These are phyloP conservation scores for Fusarium floridanum DNA, from an alignment of 2,329 filamentous ascomycete genomes.

Conservation along the genomic window DNA sequence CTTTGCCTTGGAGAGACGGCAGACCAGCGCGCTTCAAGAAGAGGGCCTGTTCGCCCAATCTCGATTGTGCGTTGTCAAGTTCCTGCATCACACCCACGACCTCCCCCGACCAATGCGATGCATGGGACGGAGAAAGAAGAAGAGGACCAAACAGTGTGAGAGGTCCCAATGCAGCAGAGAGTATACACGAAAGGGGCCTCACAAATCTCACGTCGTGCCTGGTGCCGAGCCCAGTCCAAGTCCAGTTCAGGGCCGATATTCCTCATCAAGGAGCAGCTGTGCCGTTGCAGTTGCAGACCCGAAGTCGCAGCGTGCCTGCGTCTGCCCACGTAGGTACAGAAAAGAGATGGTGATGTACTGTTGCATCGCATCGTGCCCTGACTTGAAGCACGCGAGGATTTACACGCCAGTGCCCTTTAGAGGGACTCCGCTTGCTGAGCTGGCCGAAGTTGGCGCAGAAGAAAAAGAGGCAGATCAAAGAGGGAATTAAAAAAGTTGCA, in stretches of 20 bases:
- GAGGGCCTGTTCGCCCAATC: constrained; percentile 35
- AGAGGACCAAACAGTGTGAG: constrained; percentile 29
- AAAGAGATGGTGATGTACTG: constrained; percentile 7
- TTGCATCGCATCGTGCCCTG: constrained; percentile 24
- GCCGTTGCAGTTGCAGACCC: constrained; percentile 12
- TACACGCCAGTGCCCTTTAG: constrained; percentile 10
- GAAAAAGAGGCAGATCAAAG: not conserved
- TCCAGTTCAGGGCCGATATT: constrained; percentile 5
- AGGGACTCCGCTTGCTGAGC: constrained; percentile 41
- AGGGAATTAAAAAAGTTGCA: constrained; percentile 1
- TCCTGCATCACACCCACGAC: constrained; percentile 38
- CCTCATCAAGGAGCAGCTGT: constrained; percentile 8
- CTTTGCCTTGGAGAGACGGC: not conserved
- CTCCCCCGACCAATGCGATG: constrained; percentile 15
- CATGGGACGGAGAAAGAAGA: not conserved
- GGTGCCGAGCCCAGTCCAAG: not conserved
- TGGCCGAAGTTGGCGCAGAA: constrained; percentile 41
- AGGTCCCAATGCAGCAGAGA: not conserved
- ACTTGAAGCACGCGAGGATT: not conserved
- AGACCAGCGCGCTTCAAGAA: constrained; percentile 30
- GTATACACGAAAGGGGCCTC: constrained; percentile 2
- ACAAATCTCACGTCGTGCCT: not conserved
- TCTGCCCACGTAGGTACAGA: constrained; percentile 10
- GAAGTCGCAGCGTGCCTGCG: constrained; percentile 29
- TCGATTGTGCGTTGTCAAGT: constrained; percentile 44